Evolutionary conservation across 768 basidiomycete genomes (phyloP), one percentile per base, ranked within the genome.

Genomic region (Neoboletus brunneissimus): DNA sequence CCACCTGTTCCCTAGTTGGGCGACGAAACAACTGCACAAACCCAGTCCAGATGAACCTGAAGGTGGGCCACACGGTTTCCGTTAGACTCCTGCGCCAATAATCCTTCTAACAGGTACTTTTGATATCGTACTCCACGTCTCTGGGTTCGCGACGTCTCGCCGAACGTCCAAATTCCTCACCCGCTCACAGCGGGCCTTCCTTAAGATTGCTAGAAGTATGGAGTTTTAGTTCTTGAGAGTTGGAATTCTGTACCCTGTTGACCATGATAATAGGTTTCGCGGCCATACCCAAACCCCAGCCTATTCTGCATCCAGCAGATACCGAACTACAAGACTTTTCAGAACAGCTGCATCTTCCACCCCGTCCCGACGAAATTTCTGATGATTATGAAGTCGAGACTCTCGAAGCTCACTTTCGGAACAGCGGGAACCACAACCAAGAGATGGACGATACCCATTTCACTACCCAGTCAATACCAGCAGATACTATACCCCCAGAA

Each of bases 1-100:
- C 4, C 75, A 78, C 18, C 65, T 91, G 23, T 92, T 93, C 72
- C 91, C 91, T 5, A 89, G 91, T 2, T 94, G 90, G 89, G 91
- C 90, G 3, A 79, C 81, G 7, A 76, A 82, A 50, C 72, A 81
- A 29, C 84, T 81, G 64, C 70, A 59, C 16, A 63, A 55, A 45
- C 61, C 58, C 22, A 18, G 59, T 41, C 20, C 53, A 64, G 41
- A 54, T 49, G 46, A 65, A 54, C 68, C 63, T 64, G 73, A 71
- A 48, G 59, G 71, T 73, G 20, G 38, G 64, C 20, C 18, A 15
- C 27, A 27, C 18, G 18, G 5, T 41, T 7, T 48, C 11, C 41
- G 5, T 44, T 42, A 15, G 5, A 22, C 37, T 23, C 18, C 16
- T 13, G 9, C 29, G 13, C 54, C 35, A 35, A 59, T 11, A 2